These are phyloP conservation scores for Globisporangium acanthophoron DNA, from an alignment of 352 stramenopile species.

Conservation along the genomic window DNA sequence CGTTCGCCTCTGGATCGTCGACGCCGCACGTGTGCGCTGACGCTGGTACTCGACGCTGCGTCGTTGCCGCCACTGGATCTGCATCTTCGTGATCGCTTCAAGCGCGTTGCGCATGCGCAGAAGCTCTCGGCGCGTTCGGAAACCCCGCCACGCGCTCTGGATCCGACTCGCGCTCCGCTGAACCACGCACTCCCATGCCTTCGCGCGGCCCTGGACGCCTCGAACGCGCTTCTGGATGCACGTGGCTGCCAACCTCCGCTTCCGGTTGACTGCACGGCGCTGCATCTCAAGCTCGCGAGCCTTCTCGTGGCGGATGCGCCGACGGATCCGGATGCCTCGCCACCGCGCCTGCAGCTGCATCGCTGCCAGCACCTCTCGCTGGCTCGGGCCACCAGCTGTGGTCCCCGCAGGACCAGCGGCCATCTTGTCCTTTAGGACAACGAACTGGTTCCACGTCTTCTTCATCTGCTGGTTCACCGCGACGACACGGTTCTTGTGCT, in stretches of 20 bases:
- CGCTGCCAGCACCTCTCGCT: conserved; percentile 26
- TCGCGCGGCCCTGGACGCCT: conserved; percentile 34
- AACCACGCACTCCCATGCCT: conserved; percentile 37
- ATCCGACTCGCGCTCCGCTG: conserved; percentile 34
- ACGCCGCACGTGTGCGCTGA: conserved; percentile 17
- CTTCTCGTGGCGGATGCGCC: conserved; percentile 35
- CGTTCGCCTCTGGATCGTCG: conserved; percentile 32
- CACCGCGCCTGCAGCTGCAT: conserved; percentile 46
- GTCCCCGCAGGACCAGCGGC: neutral
- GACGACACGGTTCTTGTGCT: neutral
- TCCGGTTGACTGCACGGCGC: conserved; percentile 25
- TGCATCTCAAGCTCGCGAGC: conserved; percentile 19
- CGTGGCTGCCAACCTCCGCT: conserved; percentile 25
- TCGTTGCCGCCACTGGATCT: conserved; percentile 34
- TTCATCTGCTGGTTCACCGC: conserved; percentile 11
- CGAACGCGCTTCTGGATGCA: conserved; percentile 60
- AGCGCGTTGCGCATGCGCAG: conserved; percentile 35
- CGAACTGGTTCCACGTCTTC: conserved; percentile 18
- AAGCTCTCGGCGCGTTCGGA: conserved; percentile 37
- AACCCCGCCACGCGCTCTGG: conserved; percentile 51
- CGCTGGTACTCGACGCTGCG: conserved; percentile 23
- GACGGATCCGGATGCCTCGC: conserved; percentile 32
- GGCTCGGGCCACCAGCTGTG: neutral
- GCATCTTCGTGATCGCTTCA: conserved; percentile 42
- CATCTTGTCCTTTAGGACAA: conserved; percentile 12